Evolutionary conservation across 192 early-diverging fungal species (phyloP).

Genomic region (Podila horticola): DNA sequence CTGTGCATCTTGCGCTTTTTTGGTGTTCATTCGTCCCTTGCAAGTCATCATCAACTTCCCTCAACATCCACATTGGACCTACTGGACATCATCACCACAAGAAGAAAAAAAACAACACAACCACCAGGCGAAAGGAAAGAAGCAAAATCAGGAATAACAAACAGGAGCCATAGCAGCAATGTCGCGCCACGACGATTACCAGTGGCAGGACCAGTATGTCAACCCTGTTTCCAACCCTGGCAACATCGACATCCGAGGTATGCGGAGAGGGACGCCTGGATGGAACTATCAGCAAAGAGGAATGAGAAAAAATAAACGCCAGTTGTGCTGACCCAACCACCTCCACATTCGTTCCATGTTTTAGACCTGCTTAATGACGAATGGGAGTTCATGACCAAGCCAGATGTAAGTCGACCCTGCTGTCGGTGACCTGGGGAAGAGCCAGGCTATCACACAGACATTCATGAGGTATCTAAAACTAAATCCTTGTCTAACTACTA

Average conservation of each 20-base stretch:
- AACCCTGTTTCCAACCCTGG: conserved; percentile 15
- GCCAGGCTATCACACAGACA: too few relatives aligned
- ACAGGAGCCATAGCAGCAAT: conserved; percentile 8
- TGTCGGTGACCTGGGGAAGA: too few relatives aligned
- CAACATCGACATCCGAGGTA: conserved; percentile 47
- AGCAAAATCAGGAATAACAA: not conserved
- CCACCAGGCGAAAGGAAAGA: too few relatives aligned
- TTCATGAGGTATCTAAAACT: not conserved
- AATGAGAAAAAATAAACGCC: not conserved
- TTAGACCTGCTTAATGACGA: conserved; percentile 53
- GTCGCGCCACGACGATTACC: conserved; percentile 33
- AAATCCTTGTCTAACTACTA: conserved; percentile 11
- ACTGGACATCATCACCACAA: too few relatives aligned
- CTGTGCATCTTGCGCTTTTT: not conserved
- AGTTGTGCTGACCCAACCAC: not conserved
- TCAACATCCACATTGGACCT: not conserved
- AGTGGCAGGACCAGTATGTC: conserved; percentile 42
- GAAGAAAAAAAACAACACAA: too few relatives aligned
- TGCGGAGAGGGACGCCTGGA: too few relatives aligned
- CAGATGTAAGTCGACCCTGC: conserved; percentile 50
- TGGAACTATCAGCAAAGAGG: not conserved
- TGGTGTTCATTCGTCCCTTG: not conserved
- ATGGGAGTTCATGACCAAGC: conserved; percentile 66
- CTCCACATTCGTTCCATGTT: not conserved
- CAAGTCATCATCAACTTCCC: not conserved